Base-by-base conservation (phyloP, 2,329 filamentous ascomycete species). In the Cladophialophora exuberans region DNA sequence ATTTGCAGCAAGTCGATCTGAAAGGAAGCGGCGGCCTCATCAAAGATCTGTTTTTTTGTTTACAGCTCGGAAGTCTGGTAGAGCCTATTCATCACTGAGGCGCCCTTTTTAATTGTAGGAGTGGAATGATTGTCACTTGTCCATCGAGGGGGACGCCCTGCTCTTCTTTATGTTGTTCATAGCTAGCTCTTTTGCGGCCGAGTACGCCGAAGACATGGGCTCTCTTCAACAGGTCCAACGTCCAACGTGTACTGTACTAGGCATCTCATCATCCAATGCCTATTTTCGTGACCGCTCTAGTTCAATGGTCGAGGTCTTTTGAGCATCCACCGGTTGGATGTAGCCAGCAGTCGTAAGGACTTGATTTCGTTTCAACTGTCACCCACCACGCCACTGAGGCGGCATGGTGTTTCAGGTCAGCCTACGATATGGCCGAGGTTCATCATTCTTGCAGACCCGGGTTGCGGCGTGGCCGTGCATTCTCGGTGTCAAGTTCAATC, bases 291-390 rank as follows among this genome's bases (percentile, higher is more conserved):
- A 26, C 10, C 17, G 25, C 23, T 30, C 15, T 15, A 20, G 35
- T 41, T 17, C 23, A 18, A 23, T 30, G n/a, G n/a, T 25, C 22
- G 33, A 49, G 23, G 22, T 15, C 38, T n/a, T 22, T 25, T 26
- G 36, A 31, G 18, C 11, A 18, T 25, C 17, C 17, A 13, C n/a
- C 26, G 39, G 41, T 52, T 38, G 49, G 26, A 52, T n/a, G 25
- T 20, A 13, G 17, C 46, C 25, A 36, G 23, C 15, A 41, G 6
- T 25, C 22, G 15, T 22, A 20, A 28, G 31, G 31, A 52, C 15
- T 17, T 31, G 31, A 9, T 17, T 26, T 17, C 30, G 41, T 45
- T 45, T 52, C 49, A 45, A 46, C 49, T 52, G 49, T 45, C 49
- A 45, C 15, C 23, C 39, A 20, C n/a, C 7, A 38, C 20, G 49